Percentiles rank a stretch among this genome's conserved stretches.
Evolutionary conservation across 1,284 basidiomycete species (phyloP).

Genomic region (Pseudozyma sp.): DNA sequence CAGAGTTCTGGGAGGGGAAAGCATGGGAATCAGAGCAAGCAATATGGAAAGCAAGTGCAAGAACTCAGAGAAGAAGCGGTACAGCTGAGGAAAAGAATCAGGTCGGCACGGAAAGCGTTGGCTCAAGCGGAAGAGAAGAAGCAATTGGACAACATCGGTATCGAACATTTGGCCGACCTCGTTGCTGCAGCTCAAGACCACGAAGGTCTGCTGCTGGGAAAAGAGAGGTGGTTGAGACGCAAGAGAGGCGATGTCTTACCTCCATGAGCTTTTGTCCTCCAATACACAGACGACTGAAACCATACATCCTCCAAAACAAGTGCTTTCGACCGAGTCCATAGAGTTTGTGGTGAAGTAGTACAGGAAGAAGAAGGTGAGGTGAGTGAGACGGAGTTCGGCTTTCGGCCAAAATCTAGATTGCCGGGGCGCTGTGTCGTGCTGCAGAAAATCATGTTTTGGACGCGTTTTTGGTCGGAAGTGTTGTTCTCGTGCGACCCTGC

Average conservation of each 20-base stretch:
- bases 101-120: constrained; percentile 5
- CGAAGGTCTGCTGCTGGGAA: constrained; percentile 34
- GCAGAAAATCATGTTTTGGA: background rate
- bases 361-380: background rate
- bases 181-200: constrained; percentile 34
- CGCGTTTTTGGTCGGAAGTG: constrained; percentile 5
- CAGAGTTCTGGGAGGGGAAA: background rate
- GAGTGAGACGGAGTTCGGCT: background rate
- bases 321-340: background rate
- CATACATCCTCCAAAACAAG: background rate
- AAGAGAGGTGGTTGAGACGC: constrained; percentile 25
- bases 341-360: too few relatives aligned
- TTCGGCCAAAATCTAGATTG: background rate
- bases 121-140: constrained; percentile 5
- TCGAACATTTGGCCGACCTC: constrained; percentile 26
- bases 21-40: background rate
- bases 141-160: constrained; percentile 16
- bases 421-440: too few relatives aligned
- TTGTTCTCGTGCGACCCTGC: constrained; percentile 14
- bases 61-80: constrained; percentile 25
- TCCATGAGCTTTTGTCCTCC: constrained; percentile 8
- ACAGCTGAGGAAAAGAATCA: constrained; percentile 28
- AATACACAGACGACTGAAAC: background rate
- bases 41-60: constrained; percentile 16
- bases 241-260: constrained; percentile 30